Conservation (phyloP, 257 asterid species). For the Solanum medicagineum region DNA sequence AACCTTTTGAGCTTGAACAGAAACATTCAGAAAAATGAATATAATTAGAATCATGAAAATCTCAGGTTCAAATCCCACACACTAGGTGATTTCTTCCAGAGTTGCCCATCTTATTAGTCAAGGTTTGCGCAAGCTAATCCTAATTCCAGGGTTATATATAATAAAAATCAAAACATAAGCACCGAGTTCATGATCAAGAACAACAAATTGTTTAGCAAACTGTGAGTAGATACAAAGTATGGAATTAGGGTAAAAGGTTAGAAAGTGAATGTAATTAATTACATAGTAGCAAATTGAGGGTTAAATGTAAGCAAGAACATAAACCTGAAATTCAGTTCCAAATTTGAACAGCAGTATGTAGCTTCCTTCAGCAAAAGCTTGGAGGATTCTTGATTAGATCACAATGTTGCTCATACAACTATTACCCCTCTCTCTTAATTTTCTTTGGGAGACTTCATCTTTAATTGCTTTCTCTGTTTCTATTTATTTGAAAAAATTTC, state of each 20-base stretch:
- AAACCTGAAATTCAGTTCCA: background rate
- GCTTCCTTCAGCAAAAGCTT: background rate
- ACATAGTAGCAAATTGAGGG: background rate
- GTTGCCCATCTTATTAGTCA: no score
- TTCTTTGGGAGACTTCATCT: no score
- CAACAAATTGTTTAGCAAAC: background rate
- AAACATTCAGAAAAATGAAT: background rate
- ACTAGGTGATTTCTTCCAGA: background rate
- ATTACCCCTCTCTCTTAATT: no score
- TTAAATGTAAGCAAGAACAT: background rate
- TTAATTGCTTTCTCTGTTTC: no score
- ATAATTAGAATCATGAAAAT: background rate
- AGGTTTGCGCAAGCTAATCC: background rate
- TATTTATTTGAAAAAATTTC: no score
- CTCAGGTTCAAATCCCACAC: background rate
- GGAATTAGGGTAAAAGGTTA: background rate
- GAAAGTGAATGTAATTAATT: background rate
- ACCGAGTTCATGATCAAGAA: background rate
- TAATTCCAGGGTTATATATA: no score
- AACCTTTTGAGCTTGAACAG: background rate
- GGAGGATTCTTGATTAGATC: background rate
- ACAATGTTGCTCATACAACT: no score
- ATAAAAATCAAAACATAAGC: background rate
- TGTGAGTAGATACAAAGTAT: background rate
- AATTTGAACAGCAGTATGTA: background rate